phyloP scores from a whole-genome alignment of 306 rosid species.

The Trifolium pratense region DNA sequence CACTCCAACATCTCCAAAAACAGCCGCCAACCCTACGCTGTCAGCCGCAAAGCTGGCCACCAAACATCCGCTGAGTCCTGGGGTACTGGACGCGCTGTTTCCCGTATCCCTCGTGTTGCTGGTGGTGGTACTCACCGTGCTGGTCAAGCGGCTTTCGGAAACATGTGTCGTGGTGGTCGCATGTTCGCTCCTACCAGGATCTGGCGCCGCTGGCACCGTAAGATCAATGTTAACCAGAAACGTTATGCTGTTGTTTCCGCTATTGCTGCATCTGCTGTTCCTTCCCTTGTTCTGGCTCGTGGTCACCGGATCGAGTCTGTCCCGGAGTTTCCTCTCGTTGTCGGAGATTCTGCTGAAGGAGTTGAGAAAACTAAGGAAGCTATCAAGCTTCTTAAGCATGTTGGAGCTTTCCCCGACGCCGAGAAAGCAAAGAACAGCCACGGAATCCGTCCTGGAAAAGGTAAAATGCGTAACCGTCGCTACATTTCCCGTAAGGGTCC shows the following conservation, averaged over 20 bases:
- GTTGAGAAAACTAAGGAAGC: constrained; percentile 81
- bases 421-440: constrained; percentile 82
- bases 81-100: constrained; percentile 94
- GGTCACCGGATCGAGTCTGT: constrained; percentile 79
- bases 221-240: constrained; percentile 79
- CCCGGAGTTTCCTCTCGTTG: constrained; percentile 75
- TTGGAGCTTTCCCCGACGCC: constrained; percentile 74
- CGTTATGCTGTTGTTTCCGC: constrained; percentile 83
- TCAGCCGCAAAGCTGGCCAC: constrained; percentile 74
- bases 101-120: constrained; percentile 91
- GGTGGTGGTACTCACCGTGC: constrained; percentile 97
- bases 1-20: constrained; percentile 77
- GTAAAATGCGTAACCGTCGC: constrained; percentile 82
- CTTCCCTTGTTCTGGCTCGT: constrained; percentile 72
- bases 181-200: constrained; percentile 95
- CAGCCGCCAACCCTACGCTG: constrained; percentile 81
- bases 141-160: constrained; percentile 86
- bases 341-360: constrained; percentile 71
- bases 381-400: constrained; percentile 64
- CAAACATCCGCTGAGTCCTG: constrained; percentile 92
- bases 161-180: constrained; percentile 95
- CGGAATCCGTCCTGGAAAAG: constrained; percentile 78
- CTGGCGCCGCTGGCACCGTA: constrained; percentile 97
- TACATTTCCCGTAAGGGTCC: constrained; percentile 83
- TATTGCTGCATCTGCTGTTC: constrained; percentile 82